phyloP scores from a whole-genome alignment of 2,329 filamentous ascomycete species.

The Trichoderma cornu-damae region DNA sequence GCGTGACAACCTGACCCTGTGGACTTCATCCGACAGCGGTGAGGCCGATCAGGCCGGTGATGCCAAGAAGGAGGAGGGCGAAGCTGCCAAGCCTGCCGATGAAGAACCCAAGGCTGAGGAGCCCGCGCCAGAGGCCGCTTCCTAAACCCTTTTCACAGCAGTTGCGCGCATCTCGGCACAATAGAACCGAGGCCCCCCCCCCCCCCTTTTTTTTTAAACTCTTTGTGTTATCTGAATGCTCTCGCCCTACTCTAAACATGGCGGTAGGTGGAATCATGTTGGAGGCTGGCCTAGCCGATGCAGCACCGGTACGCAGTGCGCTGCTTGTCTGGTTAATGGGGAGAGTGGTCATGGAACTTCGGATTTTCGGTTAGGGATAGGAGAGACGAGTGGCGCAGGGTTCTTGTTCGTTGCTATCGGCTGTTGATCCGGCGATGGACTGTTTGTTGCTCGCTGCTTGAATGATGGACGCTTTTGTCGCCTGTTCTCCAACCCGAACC shows the following conservation, averaged over 20 bases:
- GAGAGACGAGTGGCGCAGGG: conserved; percentile 16
- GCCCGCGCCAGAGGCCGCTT: conserved; percentile 44
- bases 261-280: conserved; percentile 27
- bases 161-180: conserved; percentile 36
- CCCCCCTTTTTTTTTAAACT: conserved; percentile 28
- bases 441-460: conserved; percentile 26
- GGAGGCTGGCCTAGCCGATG: conserved; percentile 34
- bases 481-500: conserved; percentile 7
- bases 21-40: conserved; percentile 87
- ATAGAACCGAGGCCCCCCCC: conserved; percentile 36
- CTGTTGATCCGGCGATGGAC: conserved; percentile 11
- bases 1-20: conserved; percentile 95
- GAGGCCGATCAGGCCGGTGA: conserved; percentile 65
- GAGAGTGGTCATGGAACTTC: conserved; percentile 36
- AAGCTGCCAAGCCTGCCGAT: conserved; percentile 38
- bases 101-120: conserved; percentile 44
- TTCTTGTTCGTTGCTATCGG: conserved; percentile 9
- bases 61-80: conserved; percentile 52
- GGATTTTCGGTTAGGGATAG: conserved; percentile 22
- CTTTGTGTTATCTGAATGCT: conserved; percentile 24
- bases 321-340: conserved; percentile 33
- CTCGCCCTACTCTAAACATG: conserved; percentile 21
- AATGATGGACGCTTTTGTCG: conserved; percentile 15
- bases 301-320: conserved; percentile 32
- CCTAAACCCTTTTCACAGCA: conserved; percentile 43